Evolutionary conservation across 441 rosid genomes (phyloP), one percentile per base, ranked within the genome.

Genomic region (Gossypium aridum): DNA sequence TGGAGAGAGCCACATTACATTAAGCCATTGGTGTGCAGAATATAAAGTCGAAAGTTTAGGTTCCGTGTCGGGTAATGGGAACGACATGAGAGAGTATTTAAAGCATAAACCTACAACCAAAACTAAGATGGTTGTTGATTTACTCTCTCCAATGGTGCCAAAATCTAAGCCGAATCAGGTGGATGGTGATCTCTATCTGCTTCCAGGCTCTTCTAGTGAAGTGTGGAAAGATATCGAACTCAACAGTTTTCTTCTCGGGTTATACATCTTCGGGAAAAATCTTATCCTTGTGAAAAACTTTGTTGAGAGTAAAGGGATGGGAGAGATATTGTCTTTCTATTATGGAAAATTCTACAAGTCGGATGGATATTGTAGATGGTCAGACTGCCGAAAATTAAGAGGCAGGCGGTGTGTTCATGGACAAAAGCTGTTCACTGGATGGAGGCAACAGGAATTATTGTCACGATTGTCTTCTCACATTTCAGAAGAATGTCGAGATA

Each of bases 181-280:
- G 51, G 85, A 75, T 60, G 78, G 77, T 67, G 77, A 70, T 65
- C 76, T 73, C 66, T 75, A 19, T 72, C 80, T 86, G 22, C 87
- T 90, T 76, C 95, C 98, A 59, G 94, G 91, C 65, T 80, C 83
- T 63, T 31, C 76, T 31, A 80, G 85, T 53, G 85, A 83, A 56
- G 43, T 83, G 53, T 93, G 96, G 96, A 78, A 60, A 71, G 84
- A 78, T 56, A 34, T 77, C 20, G 96, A 93, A 78, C 81, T 67
- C 49, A 82, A 80, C 31, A 78, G 85, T 81, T 90, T 93, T 83
- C 86, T 91, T 70, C 97, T 93, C 26, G 93, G 91, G 64, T 83
- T 92, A 77, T 91, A 91, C 78, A 85, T 86, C 81, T 88, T 91
- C 68, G 97, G 97, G 65, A 92, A 88, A 74, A 85, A 92, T 80